Conservation (phyloP, 176 grass and related monocot genomes). For the Avena eriantha region DNA sequence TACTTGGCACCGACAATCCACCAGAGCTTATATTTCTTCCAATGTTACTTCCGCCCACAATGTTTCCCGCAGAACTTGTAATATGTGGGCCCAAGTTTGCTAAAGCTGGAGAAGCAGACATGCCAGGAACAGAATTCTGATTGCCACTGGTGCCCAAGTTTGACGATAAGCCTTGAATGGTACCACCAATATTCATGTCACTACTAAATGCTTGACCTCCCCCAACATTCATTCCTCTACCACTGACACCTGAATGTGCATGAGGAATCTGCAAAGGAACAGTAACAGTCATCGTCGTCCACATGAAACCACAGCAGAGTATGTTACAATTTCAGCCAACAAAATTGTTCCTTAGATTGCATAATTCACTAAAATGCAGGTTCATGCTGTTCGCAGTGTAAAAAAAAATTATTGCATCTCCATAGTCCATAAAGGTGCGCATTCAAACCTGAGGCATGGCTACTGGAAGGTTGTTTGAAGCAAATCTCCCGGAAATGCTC, state of each 20-base stretch:
- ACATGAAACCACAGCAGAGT: constrained; percentile 16
- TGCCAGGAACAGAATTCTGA: constrained; percentile 80
- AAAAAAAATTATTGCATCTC: constrained; percentile 22
- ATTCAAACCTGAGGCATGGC: constrained; percentile 86
- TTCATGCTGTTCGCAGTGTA: constrained; percentile 8
- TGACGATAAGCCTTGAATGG: constrained; percentile 81
- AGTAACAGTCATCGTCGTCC: constrained; percentile 32
- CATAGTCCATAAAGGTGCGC: constrained; percentile 1
- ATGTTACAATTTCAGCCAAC: constrained; percentile 20
- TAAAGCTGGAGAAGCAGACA: constrained; percentile 74
- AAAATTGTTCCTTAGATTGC: constrained; percentile 29
- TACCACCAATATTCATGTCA: constrained; percentile 80
- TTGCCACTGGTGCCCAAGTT: constrained; percentile 65
- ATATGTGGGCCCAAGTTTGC: constrained; percentile 78
- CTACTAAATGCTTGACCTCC: constrained; percentile 79
- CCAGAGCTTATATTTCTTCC: constrained; percentile 95
- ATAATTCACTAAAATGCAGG: constrained; percentile 13
- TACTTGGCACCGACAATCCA: constrained; percentile 66
- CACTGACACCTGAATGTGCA: constrained; percentile 74
- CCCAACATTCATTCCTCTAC: constrained; percentile 80
- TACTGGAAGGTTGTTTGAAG: constrained; percentile 85
- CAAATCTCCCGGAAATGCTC: constrained; percentile 79
- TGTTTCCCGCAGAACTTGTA: constrained; percentile 71
- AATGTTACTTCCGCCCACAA: constrained; percentile 74
- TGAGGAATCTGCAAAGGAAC: constrained; percentile 78